A percentile compares a stretch with the other conserved stretches of the same genome.
phyloP scores from a whole-genome alignment of 1,139 yeast species.

The Casaregolazyma suthepensis region DNA sequence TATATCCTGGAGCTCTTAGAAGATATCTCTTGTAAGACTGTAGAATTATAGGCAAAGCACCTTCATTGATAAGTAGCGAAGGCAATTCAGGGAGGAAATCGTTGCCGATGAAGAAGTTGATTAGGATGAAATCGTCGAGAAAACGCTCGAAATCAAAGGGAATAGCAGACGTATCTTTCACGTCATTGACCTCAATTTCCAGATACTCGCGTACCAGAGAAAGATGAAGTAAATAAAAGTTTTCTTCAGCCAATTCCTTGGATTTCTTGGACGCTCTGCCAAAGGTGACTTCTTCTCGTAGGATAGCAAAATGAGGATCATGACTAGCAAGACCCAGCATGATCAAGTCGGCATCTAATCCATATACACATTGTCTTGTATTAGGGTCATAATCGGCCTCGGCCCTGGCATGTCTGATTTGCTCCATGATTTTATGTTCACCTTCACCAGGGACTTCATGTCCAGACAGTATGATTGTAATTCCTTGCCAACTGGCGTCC shows the following conservation, averaged over 20 bases:
- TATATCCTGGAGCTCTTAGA: constrained; percentile 70
- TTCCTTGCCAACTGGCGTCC: constrained; percentile 86
- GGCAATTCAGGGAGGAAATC: constrained; percentile 98
- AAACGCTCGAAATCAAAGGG: constrained; percentile 83
- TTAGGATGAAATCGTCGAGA: constrained; percentile 86
- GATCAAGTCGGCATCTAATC: constrained; percentile 95
- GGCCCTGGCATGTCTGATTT: constrained; percentile 77
- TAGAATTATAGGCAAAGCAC: constrained; percentile 87
- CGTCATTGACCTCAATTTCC: constrained; percentile 73
- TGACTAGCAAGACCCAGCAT: constrained; percentile 94
- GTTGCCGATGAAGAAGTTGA: constrained; percentile 93
- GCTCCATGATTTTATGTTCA: constrained; percentile 96
- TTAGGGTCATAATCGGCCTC: constrained; percentile 85
- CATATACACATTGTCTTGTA: constrained; percentile 89
- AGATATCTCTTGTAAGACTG: constrained; percentile 82
- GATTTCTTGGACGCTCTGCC: constrained; percentile 55
- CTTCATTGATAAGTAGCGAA: constrained; percentile 85
- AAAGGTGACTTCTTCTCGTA: constrained; percentile 93
- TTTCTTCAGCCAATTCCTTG: constrained; percentile 61
- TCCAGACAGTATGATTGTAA: constrained; percentile 83
- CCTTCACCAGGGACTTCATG: constrained; percentile 99
- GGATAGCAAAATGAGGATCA: constrained; percentile 89
- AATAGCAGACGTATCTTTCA: constrained; percentile 54
- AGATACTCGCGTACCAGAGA: constrained; percentile 86
- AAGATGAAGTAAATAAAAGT: constrained; percentile 75